Base-by-base conservation (phyloP, 225 moss, liverwort and hornwort genomes). In the Pleurozium schreberi region DNA sequence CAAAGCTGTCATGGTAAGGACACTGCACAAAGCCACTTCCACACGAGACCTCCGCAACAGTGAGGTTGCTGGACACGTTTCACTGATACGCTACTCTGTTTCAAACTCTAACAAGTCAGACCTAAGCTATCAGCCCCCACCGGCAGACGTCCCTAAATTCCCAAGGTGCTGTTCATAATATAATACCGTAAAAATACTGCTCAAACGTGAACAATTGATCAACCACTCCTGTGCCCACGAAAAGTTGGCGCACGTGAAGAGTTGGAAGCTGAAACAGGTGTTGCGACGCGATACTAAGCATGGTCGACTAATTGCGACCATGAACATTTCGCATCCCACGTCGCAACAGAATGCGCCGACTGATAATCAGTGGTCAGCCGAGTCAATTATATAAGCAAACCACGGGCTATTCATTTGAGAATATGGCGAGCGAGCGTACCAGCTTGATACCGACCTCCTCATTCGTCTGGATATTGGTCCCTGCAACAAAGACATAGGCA, bases 401-500 rank as follows among this genome's bases (percentile, higher is more conserved):
- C 82, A 90, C 74, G 76, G 52, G 67, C 53, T 69, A 60, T 88
- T 86, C 50, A 69, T 65, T 87, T 70, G 82, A 42, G 80, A 76
- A 88, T 14, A 80, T 60, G 50, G 82, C n/a, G 31, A 89, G 91
- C 40, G 76, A 40, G 88, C 92, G 87, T 95, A 98, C 98, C 97
- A 97, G 95, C 95, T 98, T 98, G 91, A 98, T 98, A 81, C 96
- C 98, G 75, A 98, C 98, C 91, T 98, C 98, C 92, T 98, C 98
- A 90, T 98, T 97, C 85, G 98, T 97, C 93, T 95, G 95, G 89
- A 98, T 91, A 62, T 98, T 95, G 90, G 95, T 97, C 87, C 98
- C 98, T 98, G 93, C 88, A 86, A 89, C 74, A 38, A 91, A 90
- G 55, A 86, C 71, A 84, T 34, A 16, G 86, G 4, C 28, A 84